Evolutionary conservation across 1,284 basidiomycete species (phyloP).

Genomic region (Rhodofomes roseus): DNA sequence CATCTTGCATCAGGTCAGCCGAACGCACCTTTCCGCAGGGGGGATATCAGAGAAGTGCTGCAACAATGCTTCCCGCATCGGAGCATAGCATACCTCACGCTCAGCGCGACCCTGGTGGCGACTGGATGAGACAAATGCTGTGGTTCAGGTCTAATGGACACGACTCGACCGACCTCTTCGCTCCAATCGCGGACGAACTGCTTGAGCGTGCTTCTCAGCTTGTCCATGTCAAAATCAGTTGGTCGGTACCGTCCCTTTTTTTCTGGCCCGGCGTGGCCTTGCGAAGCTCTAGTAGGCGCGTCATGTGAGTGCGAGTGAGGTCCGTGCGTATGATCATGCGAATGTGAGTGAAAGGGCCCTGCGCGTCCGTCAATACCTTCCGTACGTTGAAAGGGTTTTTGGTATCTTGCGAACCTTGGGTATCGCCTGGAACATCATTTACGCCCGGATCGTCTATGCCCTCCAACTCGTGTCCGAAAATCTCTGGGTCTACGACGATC

Average conservation of each 20-base stretch:
- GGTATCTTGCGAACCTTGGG: too few relatives aligned
- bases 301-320: constrained; percentile 26
- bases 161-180: constrained; percentile 39
- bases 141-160: neutral
- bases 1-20: neutral
- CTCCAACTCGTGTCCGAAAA: constrained; percentile 58
- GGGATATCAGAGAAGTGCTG: constrained; percentile 54
- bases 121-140: neutral
- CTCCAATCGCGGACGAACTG: constrained; percentile 93
- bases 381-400: too few relatives aligned
- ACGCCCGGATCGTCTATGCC: too few relatives aligned
- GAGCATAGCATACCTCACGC: constrained; percentile 74
- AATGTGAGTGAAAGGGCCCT: constrained; percentile 12
- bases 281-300: constrained; percentile 23
- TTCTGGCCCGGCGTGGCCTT: constrained; percentile 12
- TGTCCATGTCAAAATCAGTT: constrained; percentile 78
- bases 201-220: constrained; percentile 84
- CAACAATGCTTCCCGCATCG: constrained; percentile 74
- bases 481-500: constrained; percentile 69
- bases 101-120: constrained; percentile 65
- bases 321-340: constrained; percentile 23
- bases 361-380: neutral
- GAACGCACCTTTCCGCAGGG: constrained; percentile 44
- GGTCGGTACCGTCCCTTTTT: constrained; percentile 41
- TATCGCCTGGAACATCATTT: neutral